Conservation (phyloP, 2,329 filamentous ascomycete species). For the Colletotrichum sp. region DNA sequence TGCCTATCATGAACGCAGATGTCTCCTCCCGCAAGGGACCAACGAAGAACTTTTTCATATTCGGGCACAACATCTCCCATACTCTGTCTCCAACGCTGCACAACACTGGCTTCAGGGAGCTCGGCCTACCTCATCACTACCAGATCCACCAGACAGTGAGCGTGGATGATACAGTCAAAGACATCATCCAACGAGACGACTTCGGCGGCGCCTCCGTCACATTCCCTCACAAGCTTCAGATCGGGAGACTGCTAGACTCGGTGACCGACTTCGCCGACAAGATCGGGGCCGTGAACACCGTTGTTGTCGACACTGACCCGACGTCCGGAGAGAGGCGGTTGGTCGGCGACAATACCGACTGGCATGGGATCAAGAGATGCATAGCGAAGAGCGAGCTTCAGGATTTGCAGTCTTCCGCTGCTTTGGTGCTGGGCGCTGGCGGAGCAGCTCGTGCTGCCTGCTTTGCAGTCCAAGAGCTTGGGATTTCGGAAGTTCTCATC, state of each 20-base stretch:
- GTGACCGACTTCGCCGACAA: neutral
- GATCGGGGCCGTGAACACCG: neutral
- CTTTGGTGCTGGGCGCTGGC: neutral
- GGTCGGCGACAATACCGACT: neutral
- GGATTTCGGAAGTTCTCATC: neutral
- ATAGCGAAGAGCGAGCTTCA: neutral
- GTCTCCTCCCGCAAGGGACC: neutral
- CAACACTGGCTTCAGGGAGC: neutral
- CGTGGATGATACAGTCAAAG: neutral
- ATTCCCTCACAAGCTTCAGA: neutral
- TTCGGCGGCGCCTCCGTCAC: neutral
- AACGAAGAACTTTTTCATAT: neutral
- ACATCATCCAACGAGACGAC: neutral
- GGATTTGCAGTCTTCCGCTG: neutral
- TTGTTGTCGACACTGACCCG: neutral
- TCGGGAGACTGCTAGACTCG: neutral
- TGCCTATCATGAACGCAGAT: neutral
- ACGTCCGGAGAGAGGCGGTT: neutral
- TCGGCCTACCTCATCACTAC: neutral
- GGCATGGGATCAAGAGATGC: neutral
- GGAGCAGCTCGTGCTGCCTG: neutral
- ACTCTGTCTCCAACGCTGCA: neutral
- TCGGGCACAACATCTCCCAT: slow-evolving; percentile 1
- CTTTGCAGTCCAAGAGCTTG: neutral
- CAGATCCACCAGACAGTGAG: neutral